A percentile compares a stretch with the other conserved stretches of the same genome.
Conservation (phyloP, 345 rosid genomes). For the Lumnitzera racemosa region DNA sequence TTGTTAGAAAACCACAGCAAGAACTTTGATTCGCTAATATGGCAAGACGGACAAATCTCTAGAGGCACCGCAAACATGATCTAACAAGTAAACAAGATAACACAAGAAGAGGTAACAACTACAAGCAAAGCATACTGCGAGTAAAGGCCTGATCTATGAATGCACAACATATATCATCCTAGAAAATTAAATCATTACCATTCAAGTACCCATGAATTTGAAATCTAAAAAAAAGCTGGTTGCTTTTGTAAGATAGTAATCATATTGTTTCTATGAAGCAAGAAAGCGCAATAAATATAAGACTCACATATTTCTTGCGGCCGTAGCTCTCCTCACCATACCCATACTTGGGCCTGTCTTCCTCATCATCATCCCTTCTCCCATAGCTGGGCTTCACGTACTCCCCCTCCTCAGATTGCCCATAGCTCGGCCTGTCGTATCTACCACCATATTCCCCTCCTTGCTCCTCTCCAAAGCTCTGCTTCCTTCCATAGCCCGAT, state of each 20-base stretch:
- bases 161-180: neutral
- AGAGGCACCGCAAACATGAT: no score
- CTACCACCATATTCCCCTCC: slow-evolving; percentile 10
- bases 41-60: slow-evolving; percentile 1
- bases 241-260: neutral
- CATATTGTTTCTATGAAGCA: neutral
- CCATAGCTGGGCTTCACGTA: slow-evolving; percentile 29
- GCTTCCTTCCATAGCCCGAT: slow-evolving; percentile 11
- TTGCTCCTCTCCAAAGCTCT: slow-evolving; percentile 17
- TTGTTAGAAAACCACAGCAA: neutral
- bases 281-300: neutral
- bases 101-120: neutral
- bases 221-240: no score
- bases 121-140: neutral
- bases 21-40: neutral
- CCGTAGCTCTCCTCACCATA: slow-evolving; percentile 63
- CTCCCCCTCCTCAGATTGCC: slow-evolving; percentile 34
- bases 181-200: no score
- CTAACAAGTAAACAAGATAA: neutral
- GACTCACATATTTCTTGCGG: slow-evolving; percentile 83
- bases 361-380: slow-evolving; percentile 40
- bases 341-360: slow-evolving; percentile 29
- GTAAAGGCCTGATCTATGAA: neutral
- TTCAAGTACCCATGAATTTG: no score
- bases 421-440: slow-evolving; percentile 25